phyloP scores from a whole-genome alignment of 2,329 filamentous ascomycete genomes.

The Pseudogymnoascus sp. region DNA sequence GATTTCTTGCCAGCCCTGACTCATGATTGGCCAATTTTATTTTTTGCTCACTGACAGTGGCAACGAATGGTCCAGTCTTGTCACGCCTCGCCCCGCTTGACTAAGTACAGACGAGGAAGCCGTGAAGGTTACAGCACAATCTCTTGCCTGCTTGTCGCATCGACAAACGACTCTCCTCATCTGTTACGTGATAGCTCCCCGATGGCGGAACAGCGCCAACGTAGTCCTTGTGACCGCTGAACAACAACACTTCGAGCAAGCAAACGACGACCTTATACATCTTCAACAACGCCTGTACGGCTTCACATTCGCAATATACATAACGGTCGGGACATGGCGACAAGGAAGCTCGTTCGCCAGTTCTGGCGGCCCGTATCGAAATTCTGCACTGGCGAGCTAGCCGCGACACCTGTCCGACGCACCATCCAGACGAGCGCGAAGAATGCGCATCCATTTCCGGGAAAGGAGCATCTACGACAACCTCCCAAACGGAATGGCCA shows the following conservation, averaged over 20 bases:
- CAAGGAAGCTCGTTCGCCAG: neutral
- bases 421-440: neutral
- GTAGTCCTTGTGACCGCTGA: constrained; percentile 2
- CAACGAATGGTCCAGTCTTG: constrained; percentile 2
- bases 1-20: neutral
- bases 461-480: neutral
- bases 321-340: neutral
- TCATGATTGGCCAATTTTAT: neutral
- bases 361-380: neutral
- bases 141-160: neutral
- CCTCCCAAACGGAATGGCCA: neutral
- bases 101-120: neutral
- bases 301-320: neutral
- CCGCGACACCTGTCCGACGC: neutral
- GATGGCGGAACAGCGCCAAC: neutral
- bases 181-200: neutral
- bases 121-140: constrained; percentile 6
- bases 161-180: neutral
- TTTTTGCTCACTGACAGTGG: neutral
- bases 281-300: neutral
- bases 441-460: neutral
- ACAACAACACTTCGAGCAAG: neutral
- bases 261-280: neutral
- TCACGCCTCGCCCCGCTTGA: constrained; percentile 1
- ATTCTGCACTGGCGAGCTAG: neutral